These are phyloP conservation scores for Paraphaeosphaeria sporulosa DNA, from an alignment of 2,329 filamentous ascomycete genomes.

Conservation along the genomic window DNA sequence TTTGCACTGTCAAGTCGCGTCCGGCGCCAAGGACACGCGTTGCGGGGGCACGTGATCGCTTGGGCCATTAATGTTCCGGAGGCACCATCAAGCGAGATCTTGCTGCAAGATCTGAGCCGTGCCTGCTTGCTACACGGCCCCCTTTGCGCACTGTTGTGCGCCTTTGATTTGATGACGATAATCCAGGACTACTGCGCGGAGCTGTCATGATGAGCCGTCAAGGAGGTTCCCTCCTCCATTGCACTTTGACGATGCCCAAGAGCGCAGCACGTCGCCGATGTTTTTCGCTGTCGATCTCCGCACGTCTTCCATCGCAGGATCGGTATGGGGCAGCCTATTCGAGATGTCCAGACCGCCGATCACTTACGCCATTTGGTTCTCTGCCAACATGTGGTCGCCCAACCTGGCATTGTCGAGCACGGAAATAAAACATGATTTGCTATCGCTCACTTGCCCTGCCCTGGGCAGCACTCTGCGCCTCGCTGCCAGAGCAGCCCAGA, in stretches of 20 bases:
- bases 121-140: conserved; percentile 1
- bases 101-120: conserved; percentile 18
- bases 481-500: no score
- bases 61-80: conserved; percentile 5
- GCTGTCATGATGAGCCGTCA: background rate
- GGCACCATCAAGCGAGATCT: conserved; percentile 17
- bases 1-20: conserved; percentile 12
- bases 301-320: conserved; percentile 11
- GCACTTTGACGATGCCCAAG: background rate
- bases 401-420: conserved; percentile 21
- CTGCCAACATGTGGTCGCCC: conserved; percentile 19
- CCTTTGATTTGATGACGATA: conserved; percentile 1
- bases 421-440: conserved; percentile 18
- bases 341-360: conserved; percentile 27
- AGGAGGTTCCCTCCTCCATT: background rate
- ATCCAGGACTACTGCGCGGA: background rate
- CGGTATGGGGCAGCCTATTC: conserved; percentile 14
- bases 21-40: background rate
- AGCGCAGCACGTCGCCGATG: conserved; percentile 5
- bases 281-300: conserved; percentile 11
- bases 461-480: background rate
- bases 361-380: conserved; percentile 24
- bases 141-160: background rate
- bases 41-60: conserved; percentile 20
- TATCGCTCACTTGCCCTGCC: no score